Conservation (phyloP, 495 filamentous ascomycete genomes). For the Bacidia rubella region DNA sequence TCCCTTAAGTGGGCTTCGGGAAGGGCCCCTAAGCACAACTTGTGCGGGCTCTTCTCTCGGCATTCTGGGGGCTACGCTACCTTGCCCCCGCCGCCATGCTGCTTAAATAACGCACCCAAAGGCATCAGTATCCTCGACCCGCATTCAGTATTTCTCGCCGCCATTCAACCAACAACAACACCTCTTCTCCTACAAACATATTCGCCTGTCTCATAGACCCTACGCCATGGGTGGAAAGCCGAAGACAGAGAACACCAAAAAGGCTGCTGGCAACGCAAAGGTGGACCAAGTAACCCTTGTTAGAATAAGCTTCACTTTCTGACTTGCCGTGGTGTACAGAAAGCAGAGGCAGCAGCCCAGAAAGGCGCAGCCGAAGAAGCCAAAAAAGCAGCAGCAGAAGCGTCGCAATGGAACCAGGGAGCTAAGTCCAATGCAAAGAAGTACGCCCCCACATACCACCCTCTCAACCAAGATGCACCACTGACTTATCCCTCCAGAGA, state of each 20-base stretch:
- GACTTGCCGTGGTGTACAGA: constrained; percentile 32
- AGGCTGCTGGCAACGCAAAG: constrained; percentile 71
- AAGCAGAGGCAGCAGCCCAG: constrained; percentile 69
- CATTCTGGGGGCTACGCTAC: too few relatives aligned
- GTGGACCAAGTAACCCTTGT: too few relatives aligned
- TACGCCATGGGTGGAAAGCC: constrained; percentile 61
- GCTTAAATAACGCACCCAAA: too few relatives aligned
- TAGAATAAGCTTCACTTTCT: background rate
- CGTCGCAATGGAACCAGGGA: constrained; percentile 71
- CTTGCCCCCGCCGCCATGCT: too few relatives aligned
- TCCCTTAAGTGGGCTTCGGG: too few relatives aligned
- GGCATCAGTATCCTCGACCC: too few relatives aligned
- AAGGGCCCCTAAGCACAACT: too few relatives aligned
- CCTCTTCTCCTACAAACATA: too few relatives aligned
- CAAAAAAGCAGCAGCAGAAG: constrained; percentile 56
- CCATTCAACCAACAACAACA: too few relatives aligned
- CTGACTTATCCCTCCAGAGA: constrained; percentile 39
- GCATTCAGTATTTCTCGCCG: too few relatives aligned
- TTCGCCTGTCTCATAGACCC: too few relatives aligned
- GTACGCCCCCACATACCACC: constrained; percentile 37
- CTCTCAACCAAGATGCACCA: background rate
- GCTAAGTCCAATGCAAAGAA: constrained; percentile 74
- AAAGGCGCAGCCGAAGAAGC: constrained; percentile 60
- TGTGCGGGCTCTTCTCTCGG: too few relatives aligned
- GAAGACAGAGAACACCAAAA: constrained; percentile 67